Conservation (phyloP, 306 rosid species). For the Cucumis melo region DNA sequence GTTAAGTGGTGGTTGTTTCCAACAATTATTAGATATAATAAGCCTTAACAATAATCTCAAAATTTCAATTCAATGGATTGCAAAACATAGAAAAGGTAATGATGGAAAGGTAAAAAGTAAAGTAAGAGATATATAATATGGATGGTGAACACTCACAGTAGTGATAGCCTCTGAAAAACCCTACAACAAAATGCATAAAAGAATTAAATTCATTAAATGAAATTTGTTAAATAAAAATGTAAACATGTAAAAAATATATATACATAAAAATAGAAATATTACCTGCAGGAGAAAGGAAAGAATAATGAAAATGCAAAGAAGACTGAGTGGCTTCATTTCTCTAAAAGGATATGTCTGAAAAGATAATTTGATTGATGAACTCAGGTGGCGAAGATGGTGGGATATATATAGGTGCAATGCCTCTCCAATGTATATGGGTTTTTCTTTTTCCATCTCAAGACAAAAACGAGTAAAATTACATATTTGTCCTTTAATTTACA, state of each 20-base stretch:
- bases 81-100: not conserved
- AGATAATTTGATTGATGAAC: not conserved
- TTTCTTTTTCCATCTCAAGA: not conserved
- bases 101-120: not conserved
- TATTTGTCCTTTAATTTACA: not conserved
- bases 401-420: not conserved
- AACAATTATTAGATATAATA: not conserved
- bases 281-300: not conserved
- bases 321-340: conserved; percentile 4
- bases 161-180: conserved; percentile 27
- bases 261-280: not conserved
- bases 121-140: not conserved
- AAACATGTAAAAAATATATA: not conserved
- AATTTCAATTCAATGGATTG: not conserved
- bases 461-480: not conserved
- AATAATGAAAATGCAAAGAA: not conserved
- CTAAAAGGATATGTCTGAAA: not conserved
- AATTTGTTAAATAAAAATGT: not conserved
- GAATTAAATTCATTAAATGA: not conserved
- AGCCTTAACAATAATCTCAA: not conserved
- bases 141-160: conserved; percentile 11
- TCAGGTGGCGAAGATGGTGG: not conserved
- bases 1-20: not conserved
- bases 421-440: too few species aligned
- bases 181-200: conserved; percentile 6